Percentiles rank a stretch among this genome's conserved stretches.
These are phyloP conservation scores for Purpureocillium takamizusanense DNA, from an alignment of 2,329 filamentous ascomycete species.

Conservation along the genomic window DNA sequence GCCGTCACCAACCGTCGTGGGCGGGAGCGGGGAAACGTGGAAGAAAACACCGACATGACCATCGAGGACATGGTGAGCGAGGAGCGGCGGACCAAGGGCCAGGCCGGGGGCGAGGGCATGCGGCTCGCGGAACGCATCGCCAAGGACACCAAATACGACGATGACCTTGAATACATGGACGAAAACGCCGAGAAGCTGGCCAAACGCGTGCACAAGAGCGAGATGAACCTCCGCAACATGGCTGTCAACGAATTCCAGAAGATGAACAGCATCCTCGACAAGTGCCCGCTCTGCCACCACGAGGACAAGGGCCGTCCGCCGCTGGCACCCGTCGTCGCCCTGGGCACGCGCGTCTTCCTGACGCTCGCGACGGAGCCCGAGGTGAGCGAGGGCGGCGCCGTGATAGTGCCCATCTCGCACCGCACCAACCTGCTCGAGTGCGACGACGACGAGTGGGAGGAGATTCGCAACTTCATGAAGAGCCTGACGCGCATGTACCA, in stretches of 20 bases:
- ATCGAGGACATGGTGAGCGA: slow-evolving; percentile 97
- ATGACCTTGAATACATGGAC: slow-evolving; percentile 94
- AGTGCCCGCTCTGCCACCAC: slow-evolving; percentile 84
- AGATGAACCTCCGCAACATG: slow-evolving; percentile 76
- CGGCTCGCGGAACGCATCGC: slow-evolving; percentile 87
- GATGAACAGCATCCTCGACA: slow-evolving; percentile 77
- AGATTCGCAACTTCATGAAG: slow-evolving; percentile 99
- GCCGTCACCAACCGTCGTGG: slow-evolving; percentile 72
- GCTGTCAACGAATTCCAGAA: slow-evolving; percentile 86
- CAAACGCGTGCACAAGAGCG: slow-evolving; percentile 76
- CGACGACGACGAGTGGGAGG: slow-evolving; percentile 98
- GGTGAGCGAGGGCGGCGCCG: slow-evolving; percentile 70
- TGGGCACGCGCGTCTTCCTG: slow-evolving; percentile 78
- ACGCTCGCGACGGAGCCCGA: slow-evolving; percentile 88
- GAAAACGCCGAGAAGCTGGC: slow-evolving; percentile 91
- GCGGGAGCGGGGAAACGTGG: slow-evolving; percentile 72
- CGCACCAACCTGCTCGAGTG: slow-evolving; percentile 89
- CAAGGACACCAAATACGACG: slow-evolving; percentile 83
- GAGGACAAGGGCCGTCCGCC: slow-evolving; percentile 71
- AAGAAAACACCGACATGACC: slow-evolving; percentile 90
- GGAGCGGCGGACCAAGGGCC: slow-evolving; percentile 74
- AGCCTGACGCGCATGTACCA: slow-evolving; percentile 89
- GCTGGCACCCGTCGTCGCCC: slow-evolving; percentile 73
- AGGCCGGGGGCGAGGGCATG: slow-evolving; percentile 69
- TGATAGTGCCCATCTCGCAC: slow-evolving; percentile 85